phyloP scores from a whole-genome alignment of 306 rosid species.

The Rosa chinensis region DNA sequence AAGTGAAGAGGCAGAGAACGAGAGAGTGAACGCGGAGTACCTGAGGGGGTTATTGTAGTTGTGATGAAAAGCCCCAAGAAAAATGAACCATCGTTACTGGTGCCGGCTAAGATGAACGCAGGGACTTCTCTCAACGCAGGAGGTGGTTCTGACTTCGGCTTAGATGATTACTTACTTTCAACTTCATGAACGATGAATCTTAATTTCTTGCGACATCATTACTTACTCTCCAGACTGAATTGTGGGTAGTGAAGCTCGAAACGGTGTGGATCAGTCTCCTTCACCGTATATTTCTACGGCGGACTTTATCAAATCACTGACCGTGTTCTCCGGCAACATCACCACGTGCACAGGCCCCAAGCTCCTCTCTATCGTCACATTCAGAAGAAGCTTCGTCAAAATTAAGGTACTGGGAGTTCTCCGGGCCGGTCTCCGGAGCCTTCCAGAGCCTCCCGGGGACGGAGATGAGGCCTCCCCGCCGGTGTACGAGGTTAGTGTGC shows the following conservation, averaged over 20 bases:
- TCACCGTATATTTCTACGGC: conserved; percentile 44
- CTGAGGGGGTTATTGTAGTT: no score
- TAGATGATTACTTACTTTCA: background rate
- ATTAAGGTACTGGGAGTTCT: background rate
- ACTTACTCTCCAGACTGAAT: conserved; percentile 56
- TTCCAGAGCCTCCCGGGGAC: conserved; percentile 15
- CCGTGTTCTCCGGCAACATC: conserved; percentile 44
- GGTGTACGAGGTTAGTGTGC: conserved; percentile 14
- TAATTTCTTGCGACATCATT: background rate
- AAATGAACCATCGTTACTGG: no score
- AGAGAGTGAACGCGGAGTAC: no score
- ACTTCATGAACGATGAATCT: background rate
- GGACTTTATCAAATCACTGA: conserved; percentile 41
- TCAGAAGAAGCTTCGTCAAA: conserved; percentile 45
- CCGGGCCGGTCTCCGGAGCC: conserved; percentile 3
- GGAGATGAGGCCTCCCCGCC: conserved; percentile 30
- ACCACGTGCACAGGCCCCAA: conserved; percentile 56
- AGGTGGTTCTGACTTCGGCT: no score
- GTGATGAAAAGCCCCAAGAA: no score
- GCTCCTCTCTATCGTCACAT: conserved; percentile 57
- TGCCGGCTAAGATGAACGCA: no score
- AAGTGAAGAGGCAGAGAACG: no score
- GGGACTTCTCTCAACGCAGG: no score
- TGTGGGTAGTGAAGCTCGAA: conserved; percentile 65
- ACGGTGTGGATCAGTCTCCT: conserved; percentile 37